Evolutionary conservation across 2,329 filamentous ascomycete species (phyloP), one percentile per base, ranked within the genome.

Genomic region (Pseudonectria foliicola): DNA sequence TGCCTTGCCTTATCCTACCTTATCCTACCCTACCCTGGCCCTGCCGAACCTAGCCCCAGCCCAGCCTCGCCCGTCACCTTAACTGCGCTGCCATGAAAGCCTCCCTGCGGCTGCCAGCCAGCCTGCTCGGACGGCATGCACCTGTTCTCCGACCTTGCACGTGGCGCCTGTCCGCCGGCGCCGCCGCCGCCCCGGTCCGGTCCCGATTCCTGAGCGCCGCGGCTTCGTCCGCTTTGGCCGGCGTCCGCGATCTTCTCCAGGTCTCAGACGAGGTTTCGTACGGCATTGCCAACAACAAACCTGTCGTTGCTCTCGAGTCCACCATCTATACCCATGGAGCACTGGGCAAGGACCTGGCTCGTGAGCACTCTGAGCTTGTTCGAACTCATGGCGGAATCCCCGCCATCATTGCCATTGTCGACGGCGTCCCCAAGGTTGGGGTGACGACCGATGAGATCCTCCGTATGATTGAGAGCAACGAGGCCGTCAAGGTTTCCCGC

Each of bases 321-420:
- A 95, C 92, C 4, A 96, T 98, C 49, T 96, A 98, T 62, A 98
- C 92, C 2, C 92, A 98, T 63, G 89, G 88, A 27, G 80, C 83
- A 14, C 70, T 98, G 11, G 85, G 86, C n/a, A 75, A 78, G 24
- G 70, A 73, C 29, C 64, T 77, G 13, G 73, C 82, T 30, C 73
- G 93, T 33, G 87, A 96, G 60, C 75, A 96, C 40, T 86, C 95
- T 54, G 78, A 80, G 10, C 71, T 93, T 27, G 84, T 96, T 32
- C 82, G 92, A 29, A 68, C 71, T 27, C 75, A 88, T 60, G 92
- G 92, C 26, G 87, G 74, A 12, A 74, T 95, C 11, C 92, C 92
- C 3, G 92, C 92, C 21, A 94, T 93, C 3, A 85, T 95, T 56
- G 92, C 87, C 27, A 76, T 98, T 33, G 65, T 96, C 3, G 78